Conservation (phyloP, 2,329 filamentous ascomycete genomes). For the Dactylellina parvicollis region DNA sequence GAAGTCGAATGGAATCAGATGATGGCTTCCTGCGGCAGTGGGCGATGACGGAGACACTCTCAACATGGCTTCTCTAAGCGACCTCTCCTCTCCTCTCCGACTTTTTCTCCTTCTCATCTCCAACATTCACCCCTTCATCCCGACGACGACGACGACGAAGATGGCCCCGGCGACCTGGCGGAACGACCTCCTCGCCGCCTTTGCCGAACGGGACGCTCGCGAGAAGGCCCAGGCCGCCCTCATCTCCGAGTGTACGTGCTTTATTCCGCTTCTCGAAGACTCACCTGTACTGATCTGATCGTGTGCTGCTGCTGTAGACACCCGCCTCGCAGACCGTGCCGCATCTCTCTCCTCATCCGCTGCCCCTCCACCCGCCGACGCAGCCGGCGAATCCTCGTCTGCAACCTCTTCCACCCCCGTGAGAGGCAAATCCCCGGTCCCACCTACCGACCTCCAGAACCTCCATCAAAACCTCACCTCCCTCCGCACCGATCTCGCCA, state of each 20-base stretch:
- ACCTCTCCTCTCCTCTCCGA: neutral
- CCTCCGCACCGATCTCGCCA: constrained; percentile 57
- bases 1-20: neutral
- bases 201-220: constrained; percentile 55
- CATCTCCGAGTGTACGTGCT: constrained; percentile 55
- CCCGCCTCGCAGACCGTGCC: constrained; percentile 74
- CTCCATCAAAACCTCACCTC: constrained; percentile 57
- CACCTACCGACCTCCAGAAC: constrained; percentile 51
- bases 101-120: neutral
- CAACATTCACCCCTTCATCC: neutral
- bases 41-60: constrained; percentile 22
- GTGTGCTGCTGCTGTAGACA: constrained; percentile 64
- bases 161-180: constrained; percentile 53
- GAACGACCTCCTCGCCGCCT: constrained; percentile 54
- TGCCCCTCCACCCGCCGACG: constrained; percentile 58
- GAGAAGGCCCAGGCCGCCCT: constrained; percentile 56
- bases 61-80: neutral
- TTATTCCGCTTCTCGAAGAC: neutral
- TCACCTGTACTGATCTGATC: neutral
- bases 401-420: constrained; percentile 68
- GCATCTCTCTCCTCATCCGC: constrained; percentile 71
- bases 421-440: constrained; percentile 65
- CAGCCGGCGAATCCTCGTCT: constrained; percentile 11
- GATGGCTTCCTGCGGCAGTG: neutral
- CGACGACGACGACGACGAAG: neutral